Base-by-base conservation (phyloP, 345 rosid species). In the Adansonia digitata region DNA sequence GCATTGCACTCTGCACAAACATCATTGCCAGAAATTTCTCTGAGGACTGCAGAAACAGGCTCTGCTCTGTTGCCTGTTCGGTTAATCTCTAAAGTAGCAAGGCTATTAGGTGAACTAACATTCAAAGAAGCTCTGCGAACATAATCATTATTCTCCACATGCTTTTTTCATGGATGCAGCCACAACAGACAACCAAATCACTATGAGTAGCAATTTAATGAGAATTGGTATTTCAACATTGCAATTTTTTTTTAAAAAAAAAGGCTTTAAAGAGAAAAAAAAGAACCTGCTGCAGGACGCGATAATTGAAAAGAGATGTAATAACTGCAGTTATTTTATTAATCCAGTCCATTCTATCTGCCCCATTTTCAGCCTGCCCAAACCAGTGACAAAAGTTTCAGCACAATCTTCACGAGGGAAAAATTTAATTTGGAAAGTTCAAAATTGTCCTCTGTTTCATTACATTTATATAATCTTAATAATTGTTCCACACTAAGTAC, bases 301-400 rank as follows among this genome's bases (percentile, higher is more conserved):
- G 89, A 35, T 85, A 87, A 78, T 87, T 93, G 56, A 93, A 80
- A 72, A 91, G 91, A 27, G 94, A 87, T 56, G 94, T 85, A 73
- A 87, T 91, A 69, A 87, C 94, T 53, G 86, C 88, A 48, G 88
- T 90, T 49, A 91, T 91, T 82, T 93, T 91, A 77, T 84, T 85
- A 43, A 88, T 87, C 98, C 98, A 93, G 66, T 93, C 97, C 85
- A 85, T 83, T 84, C 91, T 85, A 78, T 93, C 97, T 62, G 90
- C 84, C 83, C 85, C 93, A 81, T 87, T 88, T 88, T 93, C 98
- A 81, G 98, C 94, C 98, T 93, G 85, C 64, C 63, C 60, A 72
- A 15, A 70, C 67, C 29, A 60, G 69, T 42, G 39, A 75, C 57
- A 55, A 57, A 73, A 52, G 34, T 46, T 35, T 34, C 37, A 26